Evolutionary conservation across 495 filamentous ascomycete genomes (phyloP), one percentile per base, ranked within the genome.

Genomic region (Pseudevernia furfuracea): DNA sequence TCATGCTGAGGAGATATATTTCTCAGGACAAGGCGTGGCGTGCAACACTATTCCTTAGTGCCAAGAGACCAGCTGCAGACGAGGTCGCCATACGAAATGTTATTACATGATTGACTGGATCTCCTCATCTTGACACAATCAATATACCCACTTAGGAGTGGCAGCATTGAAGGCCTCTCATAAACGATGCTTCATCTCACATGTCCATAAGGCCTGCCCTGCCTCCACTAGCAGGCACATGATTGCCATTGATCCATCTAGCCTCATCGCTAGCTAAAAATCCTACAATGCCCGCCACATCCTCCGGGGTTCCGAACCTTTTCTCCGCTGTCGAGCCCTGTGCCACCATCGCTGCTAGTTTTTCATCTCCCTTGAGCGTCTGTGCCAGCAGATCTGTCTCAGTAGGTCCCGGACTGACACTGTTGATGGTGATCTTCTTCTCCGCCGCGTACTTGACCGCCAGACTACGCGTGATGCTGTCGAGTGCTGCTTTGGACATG

Each of bases 391-490:
- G 91, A 70, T 92, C 89, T 39, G 80, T 86, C 83, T 91, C 90
- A 72, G 90, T 84, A 9, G 87, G 88, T 23, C 87, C 89, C 0
- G 89, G 89, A 0, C 88, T 88, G 43, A 91, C 82, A 4, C 84
- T 85, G 64, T 91, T 91, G 66, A 90, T 87, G 0, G 88, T 92
- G 74, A 89, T 89, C 55, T 83, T 82, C 74, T 83, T 84, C 12
- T 52, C 48, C 4, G 48, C 48, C 2, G 48, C 48, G 14, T 52
- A 52, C 11, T 52, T 52, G 0, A 52, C 25, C 3, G 48, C 48
- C 25, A 52, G 14, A 4, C 48, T 52, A 7, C 48, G 48, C 3
- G 48, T 52, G 4, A 52, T 30, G 25, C 48, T 52, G 7, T 52
- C 48, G 2, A 52, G 25, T 0, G 48, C 48, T 3, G 48, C 48